These are phyloP conservation scores for Jacaranda copaia DNA, from an alignment of 257 asterid genomes.

Conservation along the genomic window DNA sequence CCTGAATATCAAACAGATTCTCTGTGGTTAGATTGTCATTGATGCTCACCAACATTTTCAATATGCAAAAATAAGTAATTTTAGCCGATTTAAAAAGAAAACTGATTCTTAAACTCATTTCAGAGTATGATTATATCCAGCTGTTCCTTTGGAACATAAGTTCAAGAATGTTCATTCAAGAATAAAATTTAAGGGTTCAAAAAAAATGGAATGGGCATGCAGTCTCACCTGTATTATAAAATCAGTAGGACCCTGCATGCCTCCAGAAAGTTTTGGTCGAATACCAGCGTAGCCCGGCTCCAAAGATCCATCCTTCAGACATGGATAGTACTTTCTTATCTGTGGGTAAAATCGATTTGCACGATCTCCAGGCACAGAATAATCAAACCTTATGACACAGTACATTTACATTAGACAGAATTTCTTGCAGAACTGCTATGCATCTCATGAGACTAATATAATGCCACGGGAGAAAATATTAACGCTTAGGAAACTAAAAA, in stretches of 20 bases:
- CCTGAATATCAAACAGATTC: constrained; percentile 45
- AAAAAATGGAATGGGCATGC: background rate
- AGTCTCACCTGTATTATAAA: constrained; percentile 77
- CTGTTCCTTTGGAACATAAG: background rate
- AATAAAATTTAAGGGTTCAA: background rate
- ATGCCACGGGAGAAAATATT: background rate
- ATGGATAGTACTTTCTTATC: constrained; percentile 78
- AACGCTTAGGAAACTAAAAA: no score
- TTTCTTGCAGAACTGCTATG: background rate
- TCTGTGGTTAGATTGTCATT: background rate
- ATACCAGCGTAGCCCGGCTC: constrained; percentile 89
- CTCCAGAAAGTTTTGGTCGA: constrained; percentile 82
- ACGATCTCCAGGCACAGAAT: constrained; percentile 65
- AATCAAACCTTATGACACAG: constrained; percentile 64
- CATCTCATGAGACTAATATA: background rate
- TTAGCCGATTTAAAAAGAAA: no score
- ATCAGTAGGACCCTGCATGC: constrained; percentile 61
- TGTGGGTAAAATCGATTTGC: constrained; percentile 71
- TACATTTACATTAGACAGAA: background rate
- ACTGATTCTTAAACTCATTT: no score
- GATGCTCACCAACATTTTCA: background rate
- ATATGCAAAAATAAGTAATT: no score
- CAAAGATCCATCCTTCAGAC: constrained; percentile 67
- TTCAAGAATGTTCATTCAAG: background rate
- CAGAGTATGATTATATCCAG: no score